Conservation (phyloP, 805 yeast species). For the Middelhovenomyces tepae region DNA sequence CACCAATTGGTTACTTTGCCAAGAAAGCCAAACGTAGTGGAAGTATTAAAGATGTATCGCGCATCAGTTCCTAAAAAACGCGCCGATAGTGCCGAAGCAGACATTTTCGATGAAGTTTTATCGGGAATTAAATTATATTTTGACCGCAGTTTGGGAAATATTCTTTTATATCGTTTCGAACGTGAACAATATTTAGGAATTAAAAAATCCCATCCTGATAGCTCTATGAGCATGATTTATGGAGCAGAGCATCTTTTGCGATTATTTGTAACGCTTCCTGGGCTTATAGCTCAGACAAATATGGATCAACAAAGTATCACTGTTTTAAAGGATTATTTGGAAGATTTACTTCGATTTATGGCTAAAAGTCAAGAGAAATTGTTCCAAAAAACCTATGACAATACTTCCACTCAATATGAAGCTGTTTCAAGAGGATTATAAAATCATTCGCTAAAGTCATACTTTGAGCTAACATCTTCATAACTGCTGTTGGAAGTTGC, state of each 20-base stretch:
- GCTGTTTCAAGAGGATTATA: conserved; percentile 19
- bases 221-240: conserved; percentile 43
- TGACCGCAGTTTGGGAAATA: conserved; percentile 59
- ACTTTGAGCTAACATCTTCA: conserved; percentile 13
- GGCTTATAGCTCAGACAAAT: conserved; percentile 63
- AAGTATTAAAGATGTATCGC: conserved; percentile 47
- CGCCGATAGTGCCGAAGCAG: conserved; percentile 32
- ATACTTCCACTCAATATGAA: conserved; percentile 43
- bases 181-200: conserved; percentile 60
- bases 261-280: conserved; percentile 71
- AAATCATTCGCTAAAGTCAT: too few species aligned
- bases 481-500: conserved; percentile 8
- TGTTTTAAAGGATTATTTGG: conserved; percentile 46
- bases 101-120: conserved; percentile 57
- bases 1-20: conserved; percentile 65
- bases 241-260: conserved; percentile 80
- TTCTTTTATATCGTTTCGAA: conserved; percentile 67
- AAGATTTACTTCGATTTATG: conserved; percentile 45
- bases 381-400: conserved; percentile 38
- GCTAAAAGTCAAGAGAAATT: conserved; percentile 33
- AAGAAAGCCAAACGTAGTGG: conserved; percentile 41
- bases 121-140: conserved; percentile 66
- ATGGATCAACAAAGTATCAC: conserved; percentile 71
- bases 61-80: conserved; percentile 21
- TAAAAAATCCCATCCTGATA: conserved; percentile 28